Base-by-base conservation (phyloP, 208 protist genomes). In the Leishmania major region DNA sequence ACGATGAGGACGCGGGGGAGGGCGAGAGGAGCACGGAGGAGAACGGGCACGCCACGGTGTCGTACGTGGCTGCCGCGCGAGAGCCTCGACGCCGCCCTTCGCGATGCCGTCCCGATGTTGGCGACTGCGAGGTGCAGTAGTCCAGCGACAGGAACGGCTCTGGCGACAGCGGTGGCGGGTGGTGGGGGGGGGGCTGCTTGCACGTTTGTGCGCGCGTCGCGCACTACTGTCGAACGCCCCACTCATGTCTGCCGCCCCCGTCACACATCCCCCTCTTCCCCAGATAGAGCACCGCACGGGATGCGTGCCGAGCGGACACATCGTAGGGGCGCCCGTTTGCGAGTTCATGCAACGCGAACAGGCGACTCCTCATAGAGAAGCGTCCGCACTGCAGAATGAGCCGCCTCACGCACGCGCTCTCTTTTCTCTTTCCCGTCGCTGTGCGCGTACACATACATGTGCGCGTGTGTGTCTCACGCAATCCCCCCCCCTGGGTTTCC, bases 51-150 rank as follows among this genome's bases (percentile, higher is more conserved):
- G 25, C 19, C 69, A 51, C 69, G 22, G 69, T 31, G 69, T 47
- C 11, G 69, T 51, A 25, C 22, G 69, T 25, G 35, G 19, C 11
- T 74, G 40, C 37, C 69, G 43, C n/a, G 53, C 69, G 69, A 19
- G 69, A 53, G 69, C 43, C 47, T 22, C 49, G 72, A 22, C 49
- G 75, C 19, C 77, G 78, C 40, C 60, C 74, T 49, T 60, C 81
- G 15, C 76, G 83, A 25, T 86, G 78, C 59, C 83, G 83, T 22
- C 83, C 83, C n/a, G 64, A 87, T 37, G 17, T 87, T n/a, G 80
- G 87, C 49, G 86, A 92, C 81, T 92, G 89, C 81, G 80, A 87
- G 43, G 89, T 92, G 40, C 89, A 92, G 71, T 92, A 84, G 55
- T 31, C 3, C 15, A 19, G 25, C 37, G 69, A 4, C 35, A 17